Percentiles rank a stretch among this genome's conserved stretches.
Conservation (phyloP, 2,329 filamentous ascomycete species). For the Neodidymelliopsis sp. region DNA sequence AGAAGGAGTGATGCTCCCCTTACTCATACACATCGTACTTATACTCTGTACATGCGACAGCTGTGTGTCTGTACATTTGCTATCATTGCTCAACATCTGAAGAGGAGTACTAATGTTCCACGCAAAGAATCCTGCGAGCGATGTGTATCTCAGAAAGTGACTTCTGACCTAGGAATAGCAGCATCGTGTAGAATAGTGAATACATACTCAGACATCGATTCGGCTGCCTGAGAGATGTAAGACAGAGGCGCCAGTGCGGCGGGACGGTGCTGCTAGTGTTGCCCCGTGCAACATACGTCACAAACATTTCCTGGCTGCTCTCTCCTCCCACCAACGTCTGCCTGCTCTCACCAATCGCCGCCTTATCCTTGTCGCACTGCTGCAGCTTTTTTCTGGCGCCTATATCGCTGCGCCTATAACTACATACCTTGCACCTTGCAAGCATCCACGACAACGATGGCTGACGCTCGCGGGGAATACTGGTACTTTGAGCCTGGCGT, state of each 20-base stretch:
- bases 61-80: too few species aligned
- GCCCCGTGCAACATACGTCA: constrained; percentile 17
- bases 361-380: constrained; percentile 12
- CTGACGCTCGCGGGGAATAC: constrained; percentile 46
- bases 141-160: too few species aligned
- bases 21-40: too few species aligned
- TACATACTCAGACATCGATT: too few species aligned
- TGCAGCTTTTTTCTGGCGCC: constrained; percentile 1
- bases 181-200: too few species aligned
- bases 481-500: constrained; percentile 85
- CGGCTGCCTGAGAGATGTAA: too few species aligned
- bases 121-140: too few species aligned
- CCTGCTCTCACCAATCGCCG: constrained; percentile 11
- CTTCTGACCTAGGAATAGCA: too few species aligned
- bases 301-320: constrained; percentile 11
- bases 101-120: too few species aligned
- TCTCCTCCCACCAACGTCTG: constrained; percentile 8
- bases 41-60: too few species aligned
- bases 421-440: not conserved
- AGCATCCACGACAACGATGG: constrained; percentile 28
- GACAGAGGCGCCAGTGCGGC: constrained; percentile 8
- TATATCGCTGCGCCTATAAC: not conserved
- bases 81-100: too few species aligned
- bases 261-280: constrained; percentile 8
- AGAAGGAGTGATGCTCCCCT: too few species aligned